Evolutionary conservation across 1,284 basidiomycete species (phyloP).

Genomic region (Cryptococcus neoformans): DNA sequence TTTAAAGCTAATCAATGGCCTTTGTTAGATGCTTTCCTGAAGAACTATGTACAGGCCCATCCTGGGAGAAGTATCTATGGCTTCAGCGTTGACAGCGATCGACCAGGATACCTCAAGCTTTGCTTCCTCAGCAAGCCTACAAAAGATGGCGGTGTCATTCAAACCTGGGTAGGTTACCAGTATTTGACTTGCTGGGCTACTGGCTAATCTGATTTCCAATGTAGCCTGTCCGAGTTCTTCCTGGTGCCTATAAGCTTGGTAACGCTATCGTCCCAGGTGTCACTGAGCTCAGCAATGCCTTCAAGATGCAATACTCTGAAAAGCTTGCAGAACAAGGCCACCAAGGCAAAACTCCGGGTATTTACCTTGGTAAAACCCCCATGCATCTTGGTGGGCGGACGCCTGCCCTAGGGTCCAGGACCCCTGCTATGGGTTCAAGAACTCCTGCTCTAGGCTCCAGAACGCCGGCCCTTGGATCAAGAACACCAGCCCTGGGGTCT

Average conservation of each 20-base stretch:
- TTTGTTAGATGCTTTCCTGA: conserved; percentile 72
- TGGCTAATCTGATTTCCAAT: conserved; percentile 5
- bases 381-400: conserved; percentile 64
- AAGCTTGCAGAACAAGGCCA: conserved; percentile 32
- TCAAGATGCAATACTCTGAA: conserved; percentile 72
- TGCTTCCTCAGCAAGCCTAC: conserved; percentile 88
- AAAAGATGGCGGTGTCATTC: conserved; percentile 57
- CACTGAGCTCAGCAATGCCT: conserved; percentile 88
- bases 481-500: not conserved
- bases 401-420: conserved; percentile 50
- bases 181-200: not conserved
- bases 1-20: not conserved
- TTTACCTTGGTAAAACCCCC: conserved; percentile 51
- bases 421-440: conserved; percentile 4
- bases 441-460: not conserved
- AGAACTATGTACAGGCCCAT: conserved; percentile 87
- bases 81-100: conserved; percentile 85
- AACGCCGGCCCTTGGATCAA: conserved; percentile 4
- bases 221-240: conserved; percentile 82
- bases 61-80: conserved; percentile 94
- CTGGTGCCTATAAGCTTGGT: conserved; percentile 84
- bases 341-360: conserved; percentile 62
- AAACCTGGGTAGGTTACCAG: conserved; percentile 70
- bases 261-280: conserved; percentile 85
- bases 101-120: conserved; percentile 89